These are phyloP conservation scores for Beauveria sp. DNA, from an alignment of 2,329 filamentous ascomycete species.

Conservation along the genomic window DNA sequence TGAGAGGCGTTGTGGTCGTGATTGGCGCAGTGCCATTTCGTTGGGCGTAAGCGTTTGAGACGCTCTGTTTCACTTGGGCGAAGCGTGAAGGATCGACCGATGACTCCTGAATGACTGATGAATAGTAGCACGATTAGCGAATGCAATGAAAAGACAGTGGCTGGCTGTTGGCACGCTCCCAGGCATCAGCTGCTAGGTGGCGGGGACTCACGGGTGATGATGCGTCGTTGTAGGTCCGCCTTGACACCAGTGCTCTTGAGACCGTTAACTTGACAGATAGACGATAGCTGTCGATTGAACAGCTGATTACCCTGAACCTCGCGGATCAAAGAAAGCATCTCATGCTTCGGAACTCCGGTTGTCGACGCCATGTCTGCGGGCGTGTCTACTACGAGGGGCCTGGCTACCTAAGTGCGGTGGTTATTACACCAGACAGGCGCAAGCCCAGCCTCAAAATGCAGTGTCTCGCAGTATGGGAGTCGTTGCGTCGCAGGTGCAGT, in stretches of 20 bases:
- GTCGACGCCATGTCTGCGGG: conserved; percentile 19
- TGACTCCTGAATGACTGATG: conserved; percentile 34
- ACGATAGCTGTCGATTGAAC: conserved; percentile 60
- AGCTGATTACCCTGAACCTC: conserved; percentile 36
- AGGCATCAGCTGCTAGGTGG: not conserved
- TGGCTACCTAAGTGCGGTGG: not conserved
- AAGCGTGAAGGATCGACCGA: conserved; percentile 32
- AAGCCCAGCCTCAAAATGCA: not conserved
- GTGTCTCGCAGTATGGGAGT: not conserved
- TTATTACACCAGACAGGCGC: not conserved
- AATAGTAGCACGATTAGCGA: not conserved
- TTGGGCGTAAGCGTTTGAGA: conserved; percentile 26
- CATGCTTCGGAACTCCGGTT: conserved; percentile 26
- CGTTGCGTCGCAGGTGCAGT: not conserved
- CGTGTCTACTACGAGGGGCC: not conserved
- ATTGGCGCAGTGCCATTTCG: conserved; percentile 20
- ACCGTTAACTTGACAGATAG: conserved; percentile 66
- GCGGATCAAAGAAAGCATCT: conserved; percentile 38
- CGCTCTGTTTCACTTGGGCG: conserved; percentile 36
- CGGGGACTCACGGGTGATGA: conserved; percentile 62
- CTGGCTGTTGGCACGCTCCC: not conserved
- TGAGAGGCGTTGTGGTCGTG: conserved; percentile 15
- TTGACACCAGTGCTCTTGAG: conserved; percentile 79
- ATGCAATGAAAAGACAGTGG: not conserved
- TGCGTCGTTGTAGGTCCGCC: conserved; percentile 68